Percentiles rank a stretch among this genome's conserved stretches.
These are phyloP conservation scores for Dactylonectria macrodidyma DNA, from an alignment of 2,329 filamentous ascomycete genomes.

Conservation along the genomic window DNA sequence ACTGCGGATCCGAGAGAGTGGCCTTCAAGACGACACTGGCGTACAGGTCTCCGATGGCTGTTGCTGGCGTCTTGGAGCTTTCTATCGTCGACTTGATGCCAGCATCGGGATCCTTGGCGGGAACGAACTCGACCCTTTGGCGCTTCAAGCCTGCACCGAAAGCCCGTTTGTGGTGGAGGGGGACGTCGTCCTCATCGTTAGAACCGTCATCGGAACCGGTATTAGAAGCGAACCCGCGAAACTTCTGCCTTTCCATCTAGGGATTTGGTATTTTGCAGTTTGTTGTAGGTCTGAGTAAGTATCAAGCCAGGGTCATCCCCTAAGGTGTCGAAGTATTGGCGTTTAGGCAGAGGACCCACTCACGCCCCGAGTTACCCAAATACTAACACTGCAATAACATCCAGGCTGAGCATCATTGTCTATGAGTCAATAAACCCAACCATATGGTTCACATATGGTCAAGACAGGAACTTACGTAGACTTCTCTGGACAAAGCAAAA, in stretches of 20 bases:
- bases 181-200: conserved; percentile 62
- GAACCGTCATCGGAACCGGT: conserved; percentile 49
- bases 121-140: conserved; percentile 70
- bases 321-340: no score
- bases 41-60: conserved; percentile 70
- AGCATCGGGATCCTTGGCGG: conserved; percentile 60
- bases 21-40: conserved; percentile 74
- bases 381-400: no score
- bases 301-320: neutral
- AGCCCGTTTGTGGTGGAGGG: conserved; percentile 67
- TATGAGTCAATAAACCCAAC: no score
- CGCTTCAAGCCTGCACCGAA: conserved; percentile 72
- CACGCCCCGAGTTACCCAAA: no score
- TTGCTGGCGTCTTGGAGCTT: conserved; percentile 33
- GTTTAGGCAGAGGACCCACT: no score
- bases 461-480: no score
- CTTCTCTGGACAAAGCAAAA: no score
- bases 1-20: conserved; percentile 26
- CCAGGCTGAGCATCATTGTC: no score
- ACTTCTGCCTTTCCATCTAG: conserved; percentile 48
- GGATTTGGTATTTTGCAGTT: neutral
- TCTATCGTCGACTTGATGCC: conserved; percentile 36
- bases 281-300: neutral
- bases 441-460: no score
- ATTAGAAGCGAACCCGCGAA: conserved; percentile 40